These are phyloP conservation scores for Fusarium verticillioides DNA, from an alignment of 2,329 filamentous ascomycete species.

Conservation along the genomic window DNA sequence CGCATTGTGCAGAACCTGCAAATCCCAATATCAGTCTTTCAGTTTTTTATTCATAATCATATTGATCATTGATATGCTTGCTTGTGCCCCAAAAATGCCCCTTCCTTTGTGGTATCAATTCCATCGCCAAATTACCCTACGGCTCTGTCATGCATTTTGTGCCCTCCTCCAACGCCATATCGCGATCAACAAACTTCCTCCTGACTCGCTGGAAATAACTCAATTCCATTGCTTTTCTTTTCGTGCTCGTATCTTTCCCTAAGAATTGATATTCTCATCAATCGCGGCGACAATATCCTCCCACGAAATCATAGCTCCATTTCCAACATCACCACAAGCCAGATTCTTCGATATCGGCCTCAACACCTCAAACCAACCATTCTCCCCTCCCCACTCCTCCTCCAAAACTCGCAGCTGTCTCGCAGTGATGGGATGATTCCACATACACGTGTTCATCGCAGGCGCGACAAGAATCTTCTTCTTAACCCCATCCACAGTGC, in stretches of 20 bases:
- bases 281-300: conserved; percentile 75
- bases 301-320: conserved; percentile 88
- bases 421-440: conserved; percentile 82
- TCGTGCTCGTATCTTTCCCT: accelerated
- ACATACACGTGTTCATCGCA: conserved; percentile 93
- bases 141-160: conserved; percentile 4
- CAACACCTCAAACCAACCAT: conserved; percentile 72
- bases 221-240: accelerated
- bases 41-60: background rate
- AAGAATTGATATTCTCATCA: conserved; percentile 59
- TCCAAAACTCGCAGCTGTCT: conserved; percentile 76
- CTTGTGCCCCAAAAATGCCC: background rate
- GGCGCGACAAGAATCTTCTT: conserved; percentile 81
- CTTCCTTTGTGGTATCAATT: background rate
- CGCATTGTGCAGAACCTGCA: background rate
- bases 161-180: background rate
- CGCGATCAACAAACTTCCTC: too few relatives aligned
- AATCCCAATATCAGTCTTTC: background rate
- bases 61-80: background rate
- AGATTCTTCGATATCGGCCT: conserved; percentile 79
- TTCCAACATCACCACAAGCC: conserved; percentile 86
- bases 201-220: background rate
- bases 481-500: conserved; percentile 65
- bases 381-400: conserved; percentile 75
- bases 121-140: conserved; percentile 1